Base-by-base conservation (phyloP, 345 rosid genomes). In the Anastatica hierochuntica region DNA sequence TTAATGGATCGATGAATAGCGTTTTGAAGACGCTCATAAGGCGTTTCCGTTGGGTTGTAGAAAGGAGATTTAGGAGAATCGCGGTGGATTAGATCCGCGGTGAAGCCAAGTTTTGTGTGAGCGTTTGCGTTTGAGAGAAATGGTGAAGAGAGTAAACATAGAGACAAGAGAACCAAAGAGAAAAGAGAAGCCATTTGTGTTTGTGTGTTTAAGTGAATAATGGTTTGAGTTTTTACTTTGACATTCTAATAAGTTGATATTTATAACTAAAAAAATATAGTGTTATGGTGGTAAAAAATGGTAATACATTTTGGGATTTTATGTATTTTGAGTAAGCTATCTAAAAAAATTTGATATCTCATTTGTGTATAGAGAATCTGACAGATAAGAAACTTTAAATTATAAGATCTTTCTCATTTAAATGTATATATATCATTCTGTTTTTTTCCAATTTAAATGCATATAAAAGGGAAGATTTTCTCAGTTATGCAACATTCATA, bases 61-160 rank as follows among this genome's bases (percentile, higher is more conserved):
- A 62, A 59, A 5, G 78, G 78, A 0, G 78, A 74, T 30, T 62
- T 58, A 3, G 43, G 62, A 26, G 78, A 74, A 54, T 70, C 78
- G 0, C 67, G 67, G 45, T 70, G 75, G 63, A 70, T 58, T 4
- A 74, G 38, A 21, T 74, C 78, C 0, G 55, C 43, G 8, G 60
- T 62, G 47, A 74, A 74, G 2, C 67, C 53, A 1, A 51, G 42
- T 66, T 66, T 58, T 43, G 53, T 27, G 7, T 63, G 34, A 1
- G 58, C 5, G 12, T 50, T 66, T 43, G 64, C 60, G 8, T 66
- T 51, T 51, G 36, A 27, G 64, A 66, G 29, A 44, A 27, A 43
- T 1, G 26, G 33, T 13, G 70, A 49, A 24, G 27, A 57, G 23
- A 64, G 52, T 34, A 56, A 43, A 20, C 35, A 58, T 1, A 51